These are phyloP conservation scores for Camelina neglecta DNA, from an alignment of 345 rosid genomes.

Conservation along the genomic window DNA sequence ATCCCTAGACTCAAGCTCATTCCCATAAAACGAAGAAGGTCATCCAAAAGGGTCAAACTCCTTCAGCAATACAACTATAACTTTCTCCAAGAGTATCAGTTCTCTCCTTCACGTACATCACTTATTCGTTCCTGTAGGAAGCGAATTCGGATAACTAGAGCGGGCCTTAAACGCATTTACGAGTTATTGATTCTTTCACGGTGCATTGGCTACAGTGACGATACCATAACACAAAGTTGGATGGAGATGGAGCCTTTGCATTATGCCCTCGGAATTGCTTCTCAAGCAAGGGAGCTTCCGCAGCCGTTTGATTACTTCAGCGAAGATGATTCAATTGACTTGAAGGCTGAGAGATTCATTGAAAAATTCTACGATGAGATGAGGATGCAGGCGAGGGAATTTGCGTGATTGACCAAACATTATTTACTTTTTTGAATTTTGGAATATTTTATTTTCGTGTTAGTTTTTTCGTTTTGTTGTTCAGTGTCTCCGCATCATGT, in stretches of 20 bases:
- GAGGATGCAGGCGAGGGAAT: constrained; percentile 63
- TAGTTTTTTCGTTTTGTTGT: neutral
- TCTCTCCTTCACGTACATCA: constrained; percentile 56
- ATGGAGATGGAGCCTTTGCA: constrained; percentile 46
- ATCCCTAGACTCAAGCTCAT: constrained; percentile 43
- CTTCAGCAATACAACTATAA: constrained; percentile 43
- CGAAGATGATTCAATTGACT: constrained; percentile 59
- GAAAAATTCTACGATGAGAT: constrained; percentile 64
- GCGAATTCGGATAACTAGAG: constrained; percentile 12
- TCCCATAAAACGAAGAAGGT: constrained; percentile 46
- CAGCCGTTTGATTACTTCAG: constrained; percentile 38
- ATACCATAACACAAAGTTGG: constrained; percentile 23
- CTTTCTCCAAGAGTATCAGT: constrained; percentile 56
- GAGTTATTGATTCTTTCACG: constrained; percentile 46
- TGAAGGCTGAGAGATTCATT: constrained; percentile 80
- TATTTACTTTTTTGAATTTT: neutral
- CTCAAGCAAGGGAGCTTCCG: constrained; percentile 19
- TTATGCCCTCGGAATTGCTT: constrained; percentile 4
- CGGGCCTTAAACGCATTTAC: constrained; percentile 13
- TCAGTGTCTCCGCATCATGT: constrained; percentile 7
- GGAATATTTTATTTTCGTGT: neutral
- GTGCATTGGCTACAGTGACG: constrained; percentile 50
- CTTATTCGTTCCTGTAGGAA: constrained; percentile 33
- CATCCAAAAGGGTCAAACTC: constrained; percentile 42
- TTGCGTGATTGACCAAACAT: constrained; percentile 26